Conservation (phyloP, 768 basidiomycete genomes). For the Candolleomyces efflorescens region DNA sequence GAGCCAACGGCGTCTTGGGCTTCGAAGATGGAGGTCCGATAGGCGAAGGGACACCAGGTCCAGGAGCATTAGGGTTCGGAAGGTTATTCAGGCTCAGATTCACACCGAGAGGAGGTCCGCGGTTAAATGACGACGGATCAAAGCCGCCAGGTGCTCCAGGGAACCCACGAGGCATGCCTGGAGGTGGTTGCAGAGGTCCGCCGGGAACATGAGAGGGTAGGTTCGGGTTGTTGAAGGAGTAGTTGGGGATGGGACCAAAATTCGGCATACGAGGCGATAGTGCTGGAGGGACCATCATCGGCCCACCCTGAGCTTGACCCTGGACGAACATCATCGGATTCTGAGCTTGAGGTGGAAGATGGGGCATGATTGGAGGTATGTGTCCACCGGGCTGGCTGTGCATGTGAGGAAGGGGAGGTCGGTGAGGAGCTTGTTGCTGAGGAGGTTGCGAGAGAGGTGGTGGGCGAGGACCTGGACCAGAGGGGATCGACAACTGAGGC, state of each 20-base stretch:
- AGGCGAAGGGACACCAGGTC: slow-evolving; percentile 33
- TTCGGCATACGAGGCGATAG: slow-evolving; percentile 54
- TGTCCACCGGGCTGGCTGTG: slow-evolving; percentile 39
- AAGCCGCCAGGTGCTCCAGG: slow-evolving; percentile 46
- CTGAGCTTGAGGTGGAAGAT: slow-evolving; percentile 42
- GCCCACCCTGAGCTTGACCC: slow-evolving; percentile 14
- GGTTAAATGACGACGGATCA: slow-evolving; percentile 44
- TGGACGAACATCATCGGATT: slow-evolving; percentile 45
- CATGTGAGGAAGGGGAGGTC: slow-evolving; percentile 19
- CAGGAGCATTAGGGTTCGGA: slow-evolving; percentile 5
- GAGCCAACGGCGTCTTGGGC: slow-evolving; percentile 32
- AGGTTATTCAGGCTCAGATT: slow-evolving; percentile 16
- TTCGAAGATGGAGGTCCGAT: slow-evolving; percentile 58
- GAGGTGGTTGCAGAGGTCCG: slow-evolving; percentile 47
- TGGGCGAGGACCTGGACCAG: slow-evolving; percentile 10
- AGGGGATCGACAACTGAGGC: slow-evolving; percentile 23
- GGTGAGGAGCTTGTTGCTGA: slow-evolving; percentile 21
- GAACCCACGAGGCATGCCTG: slow-evolving; percentile 52
- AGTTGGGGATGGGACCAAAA: slow-evolving; percentile 41
- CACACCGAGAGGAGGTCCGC: slow-evolving; percentile 32
- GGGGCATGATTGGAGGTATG: slow-evolving; percentile 23
- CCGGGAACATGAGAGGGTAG: slow-evolving; percentile 36
- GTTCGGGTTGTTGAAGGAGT: slow-evolving; percentile 45
- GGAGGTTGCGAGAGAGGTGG: slow-evolving; percentile 31
- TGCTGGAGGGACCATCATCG: slow-evolving; percentile 35